Base-by-base conservation (phyloP, 192 early-diverging fungal genomes). In the Thamnidium elegans region DNA sequence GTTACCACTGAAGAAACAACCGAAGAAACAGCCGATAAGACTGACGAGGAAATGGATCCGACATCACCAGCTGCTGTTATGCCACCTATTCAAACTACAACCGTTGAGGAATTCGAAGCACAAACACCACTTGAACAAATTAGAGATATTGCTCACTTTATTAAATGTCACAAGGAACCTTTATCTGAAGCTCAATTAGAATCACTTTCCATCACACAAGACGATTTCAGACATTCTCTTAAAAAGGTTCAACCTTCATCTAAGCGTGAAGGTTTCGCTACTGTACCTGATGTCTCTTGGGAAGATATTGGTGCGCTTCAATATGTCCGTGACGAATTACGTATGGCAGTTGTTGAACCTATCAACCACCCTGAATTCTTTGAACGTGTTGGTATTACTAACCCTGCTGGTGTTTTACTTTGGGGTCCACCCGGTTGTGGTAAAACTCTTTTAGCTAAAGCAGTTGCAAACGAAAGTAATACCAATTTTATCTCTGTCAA, bases 401-500 rank as follows among this genome's bases (percentile, higher is more conserved):
- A 92, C 3, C 89, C 95, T 5, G 89, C 93, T 52, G 97, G 97
- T 47, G 97, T 98, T 1, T 76, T 99, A 51, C 75, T 99, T 23
- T 99, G 95, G 87, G 97, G 97, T 4, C 97, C 97, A 39, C 97
- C 97, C 1, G 97, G 97, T 58, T 98, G 96, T 77, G 97, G 97
- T 46, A 99, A 99, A 73, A 99, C 97, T 11, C 77, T 99, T 55
- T 78, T 98, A 55, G 97, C 95, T 17, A 99, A 99, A 66, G 97
- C 97, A 4, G 94, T 99, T 53, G 95, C 97, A 1, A 99, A 93
- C 72, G 95, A 98, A 74, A 94, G 90, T 58, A 89, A 94, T 62
- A 95, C 93, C 68, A 99, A 98, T 78, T 99, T 99, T 68, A 94
- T 99, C 55, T 94, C 92, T 43, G 95, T 99, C 54, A 99, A 99